Evolutionary conservation across 176 grass and related monocot species (phyloP), one percentile per base, ranked within the genome.

Genomic region (Guadua angustifolia): DNA sequence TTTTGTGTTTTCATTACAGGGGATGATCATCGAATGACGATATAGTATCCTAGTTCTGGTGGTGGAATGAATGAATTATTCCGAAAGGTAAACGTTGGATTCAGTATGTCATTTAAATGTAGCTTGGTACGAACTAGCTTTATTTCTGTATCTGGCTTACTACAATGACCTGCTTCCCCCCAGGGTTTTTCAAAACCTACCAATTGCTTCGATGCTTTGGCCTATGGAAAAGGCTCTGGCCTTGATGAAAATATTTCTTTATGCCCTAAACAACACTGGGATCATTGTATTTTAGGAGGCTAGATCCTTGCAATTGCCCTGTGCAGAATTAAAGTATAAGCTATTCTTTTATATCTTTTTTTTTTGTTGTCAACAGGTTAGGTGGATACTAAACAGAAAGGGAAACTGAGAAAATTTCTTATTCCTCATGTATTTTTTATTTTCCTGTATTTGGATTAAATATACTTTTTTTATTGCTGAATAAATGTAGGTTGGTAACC

Each of bases 11-110:
- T 58, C 79, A 15, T 46, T 87, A 12, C 74, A 98, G 96, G 96
- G 52, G 96, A 98, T 82, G 88, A 98, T 60, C 93, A 98, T 55
- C 88, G 93, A 87, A 98, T 98, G 85, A 98, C 95, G 96, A 98
- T 98, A 79, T 98, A 98, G 63, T 98, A 98, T 85, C 96, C 96
- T 82, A 98, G 81, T 82, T 98, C 96, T 93, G 96, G 96, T 33
- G 93, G 96, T 73, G 96, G 96, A 85, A 98, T 95, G 96, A 98
- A 98, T 71, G 91, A 93, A 81, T 90, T 98, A 75, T 98, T 98
- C 77, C 78, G 96, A 82, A 98, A 98, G 91, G 96, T 98, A 69
- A 80, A 21, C 0, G 76, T 63, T 61, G 80, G 42, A 49, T 74
- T 80, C 39, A 47, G 29, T 46, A 74, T 64, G 15, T 46, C 32